Evolutionary conservation across 2,329 filamentous ascomycete genomes (phyloP).

Genomic region (Xylogone sp.): DNA sequence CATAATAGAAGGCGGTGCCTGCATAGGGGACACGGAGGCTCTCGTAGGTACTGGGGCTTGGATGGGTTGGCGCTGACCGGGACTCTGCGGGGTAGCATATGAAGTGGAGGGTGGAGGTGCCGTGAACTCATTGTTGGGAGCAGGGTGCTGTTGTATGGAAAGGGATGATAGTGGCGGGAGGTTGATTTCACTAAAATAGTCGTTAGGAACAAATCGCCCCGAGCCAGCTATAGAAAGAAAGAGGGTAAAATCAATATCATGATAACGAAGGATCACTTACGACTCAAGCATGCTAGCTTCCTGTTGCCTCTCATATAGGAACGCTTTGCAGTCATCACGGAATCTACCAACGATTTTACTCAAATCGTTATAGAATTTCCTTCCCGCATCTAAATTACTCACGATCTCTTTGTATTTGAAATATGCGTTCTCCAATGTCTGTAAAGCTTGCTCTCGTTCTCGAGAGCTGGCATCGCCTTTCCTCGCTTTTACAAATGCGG

Average conservation of each 20-base stretch:
- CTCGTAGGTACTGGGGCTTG: slow-evolving; percentile 43
- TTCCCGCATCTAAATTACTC: slow-evolving; percentile 82
- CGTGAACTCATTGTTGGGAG: not conserved
- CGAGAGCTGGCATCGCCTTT: slow-evolving; percentile 54
- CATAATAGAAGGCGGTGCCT: slow-evolving; percentile 35
- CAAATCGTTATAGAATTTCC: slow-evolving; percentile 97
- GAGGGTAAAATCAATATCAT: not conserved
- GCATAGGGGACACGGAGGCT: slow-evolving; percentile 47
- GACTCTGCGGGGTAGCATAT: slow-evolving; percentile 8
- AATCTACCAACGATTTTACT: slow-evolving; percentile 83
- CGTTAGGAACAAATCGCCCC: not conserved
- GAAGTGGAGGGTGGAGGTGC: not conserved
- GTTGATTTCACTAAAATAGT: not conserved
- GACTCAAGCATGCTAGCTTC: slow-evolving; percentile 78
- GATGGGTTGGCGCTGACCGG: slow-evolving; percentile 18
- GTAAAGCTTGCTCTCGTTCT: slow-evolving; percentile 82
- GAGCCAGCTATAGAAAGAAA: too few relatives aligned
- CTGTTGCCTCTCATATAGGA: slow-evolving; percentile 74
- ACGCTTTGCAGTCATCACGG: slow-evolving; percentile 73
- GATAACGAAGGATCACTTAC: slow-evolving; percentile 40
- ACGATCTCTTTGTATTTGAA: slow-evolving; percentile 96
- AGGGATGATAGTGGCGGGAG: not conserved
- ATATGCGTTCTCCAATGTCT: slow-evolving; percentile 86
- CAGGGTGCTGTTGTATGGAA: not conserved
- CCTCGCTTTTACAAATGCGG: slow-evolving; percentile 70